These are phyloP conservation scores for Tetrapyrgos nigripes DNA, from an alignment of 1,284 basidiomycete species.

Conservation along the genomic window DNA sequence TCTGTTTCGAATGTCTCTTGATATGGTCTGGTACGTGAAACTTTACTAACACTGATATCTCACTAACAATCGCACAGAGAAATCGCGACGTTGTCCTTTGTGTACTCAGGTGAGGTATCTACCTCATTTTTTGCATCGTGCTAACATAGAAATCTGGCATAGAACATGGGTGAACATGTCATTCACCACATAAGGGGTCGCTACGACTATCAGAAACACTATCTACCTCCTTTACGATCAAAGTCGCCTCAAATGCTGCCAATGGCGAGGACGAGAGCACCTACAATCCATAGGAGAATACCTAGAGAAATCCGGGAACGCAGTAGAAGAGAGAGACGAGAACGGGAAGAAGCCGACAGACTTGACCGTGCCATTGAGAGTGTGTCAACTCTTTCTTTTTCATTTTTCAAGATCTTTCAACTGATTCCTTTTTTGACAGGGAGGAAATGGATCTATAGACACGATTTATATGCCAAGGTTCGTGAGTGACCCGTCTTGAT, in stretches of 20 bases:
- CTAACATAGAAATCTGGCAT: no score
- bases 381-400: no score
- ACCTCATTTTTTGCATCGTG: no score
- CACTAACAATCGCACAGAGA: slow-evolving; percentile 47
- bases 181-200: slow-evolving; percentile 82
- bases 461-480: slow-evolving; percentile 83
- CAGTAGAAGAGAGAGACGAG: slow-evolving; percentile 58
- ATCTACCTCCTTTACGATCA: slow-evolving; percentile 69
- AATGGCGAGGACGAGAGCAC: slow-evolving; percentile 30
- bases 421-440: no score
- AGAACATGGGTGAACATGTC: slow-evolving; percentile 75
- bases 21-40: slow-evolving; percentile 76
- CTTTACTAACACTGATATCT: background rate
- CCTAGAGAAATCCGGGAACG: slow-evolving; percentile 56
- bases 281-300: slow-evolving; percentile 36
- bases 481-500: slow-evolving; percentile 26
- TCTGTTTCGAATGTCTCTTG: slow-evolving; percentile 88
- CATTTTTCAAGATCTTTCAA: no score
- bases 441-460: slow-evolving; percentile 72
- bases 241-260: slow-evolving; percentile 49
- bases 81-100: slow-evolving; percentile 81
- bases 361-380: slow-evolving; percentile 66
- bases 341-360: slow-evolving; percentile 61
- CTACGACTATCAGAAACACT: slow-evolving; percentile 83
- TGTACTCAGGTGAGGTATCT: no score